Base-by-base conservation (phyloP, 495 filamentous ascomycete genomes). In the Lophiostoma macrostomum region DNA sequence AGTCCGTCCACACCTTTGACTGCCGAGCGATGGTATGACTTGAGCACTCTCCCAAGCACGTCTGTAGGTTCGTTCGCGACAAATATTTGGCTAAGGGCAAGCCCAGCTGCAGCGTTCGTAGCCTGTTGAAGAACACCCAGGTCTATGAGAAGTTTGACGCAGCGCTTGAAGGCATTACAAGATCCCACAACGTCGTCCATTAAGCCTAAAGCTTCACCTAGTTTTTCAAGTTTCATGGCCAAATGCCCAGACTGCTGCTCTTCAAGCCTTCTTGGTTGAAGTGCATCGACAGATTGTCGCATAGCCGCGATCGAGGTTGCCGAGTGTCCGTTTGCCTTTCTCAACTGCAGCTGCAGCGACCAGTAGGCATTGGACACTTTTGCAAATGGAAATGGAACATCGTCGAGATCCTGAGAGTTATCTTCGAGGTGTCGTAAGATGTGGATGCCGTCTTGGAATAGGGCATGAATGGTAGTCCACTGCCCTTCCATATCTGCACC, bases 291-390 rank as follows among this genome's bases (percentile, higher is more conserved):
- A 6, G 79, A 80, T 22, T 74, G 71, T 49, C 70, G 71, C 38
- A 84, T 68, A 30, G 74, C 69, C 6, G 69, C 65, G 5, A 75
- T 20, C 13, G 74, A 66, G 14, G 71, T 67, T 6, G 65, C 67
- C 19, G 68, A 60, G 0, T 65, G 61, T 45, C 67, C 69, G 3
- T 56, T 46, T 7, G 29, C 45, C 47, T 76, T 73, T 50, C 73
- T 76, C 13, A 74, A 67, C 52, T 77, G 74, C 30, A 78, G 63
- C 46, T 80, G 78, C 19, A 83, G 78, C 18, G 81, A 74, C 74
- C 86, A 93, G 64, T 89, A 91, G 13, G 89, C 71, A 64, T 91
- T 88, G 0, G 89, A 93, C 24, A 95, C 73, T 64, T 83, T 77
- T 22, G 81, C 73, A 41, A 79, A 65, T 67, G 34, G 42, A 25